These are phyloP conservation scores for Tolypocladium amazonense DNA, from an alignment of 2,329 filamentous ascomycete genomes.

Conservation along the genomic window DNA sequence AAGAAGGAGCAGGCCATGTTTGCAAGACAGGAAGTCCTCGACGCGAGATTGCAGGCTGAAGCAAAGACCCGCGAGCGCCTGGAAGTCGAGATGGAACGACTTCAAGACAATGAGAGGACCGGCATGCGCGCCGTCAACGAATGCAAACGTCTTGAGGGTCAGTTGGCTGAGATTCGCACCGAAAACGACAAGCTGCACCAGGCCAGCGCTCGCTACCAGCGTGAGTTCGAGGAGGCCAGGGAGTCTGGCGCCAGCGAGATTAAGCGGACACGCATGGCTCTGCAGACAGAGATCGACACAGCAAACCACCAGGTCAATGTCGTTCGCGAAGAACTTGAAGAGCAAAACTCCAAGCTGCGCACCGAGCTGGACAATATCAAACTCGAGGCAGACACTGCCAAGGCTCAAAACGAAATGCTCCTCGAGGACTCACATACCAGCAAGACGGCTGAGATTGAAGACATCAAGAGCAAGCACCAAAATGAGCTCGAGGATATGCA, in stretches of 20 bases:
- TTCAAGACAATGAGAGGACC: constrained; percentile 53
- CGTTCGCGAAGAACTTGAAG: constrained; percentile 71
- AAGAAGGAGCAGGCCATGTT: constrained; percentile 71
- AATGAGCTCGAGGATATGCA: constrained; percentile 65
- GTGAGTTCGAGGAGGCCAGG: constrained; percentile 74
- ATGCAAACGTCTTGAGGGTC: constrained; percentile 45
- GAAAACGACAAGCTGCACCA: constrained; percentile 67
- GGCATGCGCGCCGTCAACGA: constrained; percentile 55
- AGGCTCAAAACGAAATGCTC: constrained; percentile 72
- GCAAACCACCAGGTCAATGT: constrained; percentile 81
- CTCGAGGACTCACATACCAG: constrained; percentile 69
- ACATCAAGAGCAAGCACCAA: constrained; percentile 47
- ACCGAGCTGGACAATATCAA: constrained; percentile 67
- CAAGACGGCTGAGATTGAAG: constrained; percentile 45
- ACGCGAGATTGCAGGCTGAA: constrained; percentile 66
- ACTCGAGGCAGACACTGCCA: constrained; percentile 70
- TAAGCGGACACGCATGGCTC: constrained; percentile 64
- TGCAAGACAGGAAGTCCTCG: constrained; percentile 70
- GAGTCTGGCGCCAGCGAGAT: constrained; percentile 73
- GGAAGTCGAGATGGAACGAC: constrained; percentile 54
- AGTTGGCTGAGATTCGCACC: constrained; percentile 45
- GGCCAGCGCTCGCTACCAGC: constrained; percentile 57
- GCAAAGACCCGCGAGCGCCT: constrained; percentile 57
- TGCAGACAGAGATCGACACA: constrained; percentile 73
- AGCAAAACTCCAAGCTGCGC: constrained; percentile 62